A percentile compares a stretch with the other conserved stretches of the same genome.
phyloP scores from a whole-genome alignment of 2,329 filamentous ascomycete species.

The Sporothrix brunneoviolacea region DNA sequence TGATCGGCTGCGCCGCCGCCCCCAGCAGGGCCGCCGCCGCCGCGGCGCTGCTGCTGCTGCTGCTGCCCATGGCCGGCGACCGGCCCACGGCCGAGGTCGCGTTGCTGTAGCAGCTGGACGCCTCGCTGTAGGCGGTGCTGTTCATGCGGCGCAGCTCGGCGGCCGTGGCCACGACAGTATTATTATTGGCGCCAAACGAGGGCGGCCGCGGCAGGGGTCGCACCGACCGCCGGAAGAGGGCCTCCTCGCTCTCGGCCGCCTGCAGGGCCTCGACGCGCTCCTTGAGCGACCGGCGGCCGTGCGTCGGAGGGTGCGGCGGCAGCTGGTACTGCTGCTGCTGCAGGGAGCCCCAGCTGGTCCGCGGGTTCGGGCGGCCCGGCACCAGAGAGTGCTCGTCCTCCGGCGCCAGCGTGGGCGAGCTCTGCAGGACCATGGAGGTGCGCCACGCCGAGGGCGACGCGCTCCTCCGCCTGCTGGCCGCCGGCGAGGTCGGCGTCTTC shows the following conservation, averaged over 20 bases:
- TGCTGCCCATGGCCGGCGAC: background rate
- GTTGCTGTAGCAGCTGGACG: constrained; percentile 29
- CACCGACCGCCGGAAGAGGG: background rate
- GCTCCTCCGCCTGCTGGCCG: no score
- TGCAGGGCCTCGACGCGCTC: constrained; percentile 10
- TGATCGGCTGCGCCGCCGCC: background rate
- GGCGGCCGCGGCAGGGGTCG: constrained; percentile 11
- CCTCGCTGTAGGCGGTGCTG: constrained; percentile 39
- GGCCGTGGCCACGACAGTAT: constrained; percentile 35
- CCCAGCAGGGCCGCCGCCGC: background rate
- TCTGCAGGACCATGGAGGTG: constrained; percentile 1
- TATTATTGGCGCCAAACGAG: background rate
- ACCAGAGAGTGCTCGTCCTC: constrained; percentile 9
- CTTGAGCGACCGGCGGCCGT: constrained; percentile 7
- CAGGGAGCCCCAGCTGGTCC: constrained; percentile 4
- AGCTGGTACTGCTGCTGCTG: no score
- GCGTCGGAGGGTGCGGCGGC: background rate
- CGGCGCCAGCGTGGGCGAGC: constrained; percentile 9
- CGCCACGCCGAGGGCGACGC: constrained; percentile 3
- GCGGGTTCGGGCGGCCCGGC: background rate
- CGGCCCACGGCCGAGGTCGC: constrained; percentile 14
- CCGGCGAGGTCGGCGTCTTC: constrained; percentile 4
- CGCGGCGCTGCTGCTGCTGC: background rate
- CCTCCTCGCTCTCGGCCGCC: constrained; percentile 1
- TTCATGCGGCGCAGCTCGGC: constrained; percentile 52